phyloP scores from a whole-genome alignment of 257 asterid species.

The Solanum ahanhuiri region DNA sequence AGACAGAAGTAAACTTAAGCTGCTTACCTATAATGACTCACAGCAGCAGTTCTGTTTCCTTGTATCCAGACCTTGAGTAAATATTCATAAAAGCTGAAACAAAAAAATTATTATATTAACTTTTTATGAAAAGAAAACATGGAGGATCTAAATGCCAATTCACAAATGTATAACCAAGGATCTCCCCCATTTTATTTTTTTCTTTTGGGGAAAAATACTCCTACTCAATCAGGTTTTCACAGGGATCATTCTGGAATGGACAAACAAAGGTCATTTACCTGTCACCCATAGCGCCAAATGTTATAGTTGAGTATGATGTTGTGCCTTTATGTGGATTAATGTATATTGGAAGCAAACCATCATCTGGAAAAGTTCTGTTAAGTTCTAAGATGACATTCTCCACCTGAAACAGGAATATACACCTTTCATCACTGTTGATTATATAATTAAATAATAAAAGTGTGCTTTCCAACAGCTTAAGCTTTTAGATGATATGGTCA shows the following conservation, averaged over 20 bases:
- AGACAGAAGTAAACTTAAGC: neutral
- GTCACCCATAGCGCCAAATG: constrained; percentile 99
- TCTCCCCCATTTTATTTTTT: neutral
- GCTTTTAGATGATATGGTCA: neutral
- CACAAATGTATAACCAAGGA: neutral
- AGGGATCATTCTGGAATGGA: neutral
- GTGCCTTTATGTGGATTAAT: constrained; percentile 68
- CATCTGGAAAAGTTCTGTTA: constrained; percentile 81
- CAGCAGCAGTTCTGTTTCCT: constrained; percentile 82
- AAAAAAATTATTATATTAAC: constrained; percentile 3
- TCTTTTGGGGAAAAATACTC: neutral
- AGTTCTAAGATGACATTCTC: constrained; percentile 83
- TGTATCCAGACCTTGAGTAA: constrained; percentile 97
- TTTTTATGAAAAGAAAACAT: neutral
- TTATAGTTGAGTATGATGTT: constrained; percentile 71
- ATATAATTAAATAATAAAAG: neutral
- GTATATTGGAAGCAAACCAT: constrained; percentile 96
- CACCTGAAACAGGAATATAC: constrained; percentile 46
- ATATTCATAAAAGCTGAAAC: constrained; percentile 90
- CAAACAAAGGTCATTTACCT: constrained; percentile 33
- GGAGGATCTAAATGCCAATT: neutral
- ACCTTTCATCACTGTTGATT: neutral
- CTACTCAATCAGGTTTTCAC: neutral
- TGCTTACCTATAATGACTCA: constrained; percentile 79
- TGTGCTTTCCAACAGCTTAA: neutral